A percentile compares a stretch with the other conserved stretches of the same genome.
Conservation (phyloP, 306 rosid species). For the Vicia sativa region DNA sequence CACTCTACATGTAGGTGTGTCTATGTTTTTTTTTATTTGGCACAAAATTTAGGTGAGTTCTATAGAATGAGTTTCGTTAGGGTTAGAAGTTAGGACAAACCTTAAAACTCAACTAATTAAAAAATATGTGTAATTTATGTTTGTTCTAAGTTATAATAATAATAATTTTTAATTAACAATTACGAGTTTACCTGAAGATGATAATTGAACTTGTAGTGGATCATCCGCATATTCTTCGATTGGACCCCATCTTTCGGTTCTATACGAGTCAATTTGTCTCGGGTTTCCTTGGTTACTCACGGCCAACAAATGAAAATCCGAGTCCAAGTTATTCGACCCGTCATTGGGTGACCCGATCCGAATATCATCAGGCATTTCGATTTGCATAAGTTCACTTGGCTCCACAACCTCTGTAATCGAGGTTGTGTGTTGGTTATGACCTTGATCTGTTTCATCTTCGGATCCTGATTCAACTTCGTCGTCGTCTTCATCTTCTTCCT, state of each 20-base stretch:
- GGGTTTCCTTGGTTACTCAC: constrained; percentile 46
- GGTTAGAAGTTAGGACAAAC: too few relatives aligned
- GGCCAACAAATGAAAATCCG: constrained; percentile 65
- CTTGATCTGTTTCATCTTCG: constrained; percentile 50
- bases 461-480: constrained; percentile 51
- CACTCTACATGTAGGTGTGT: too few relatives aligned
- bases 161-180: background rate
- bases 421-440: background rate
- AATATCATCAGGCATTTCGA: constrained; percentile 83
- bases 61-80: too few relatives aligned
- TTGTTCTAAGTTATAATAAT: background rate
- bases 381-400: constrained; percentile 80
- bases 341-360: constrained; percentile 85
- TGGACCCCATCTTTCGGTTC: constrained; percentile 52
- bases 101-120: too few relatives aligned
- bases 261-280: constrained; percentile 40
- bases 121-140: background rate
- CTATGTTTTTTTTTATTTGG: too few relatives aligned
- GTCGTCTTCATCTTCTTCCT: constrained; percentile 46
- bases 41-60: too few relatives aligned
- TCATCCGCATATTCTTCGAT: constrained; percentile 25
- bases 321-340: constrained; percentile 69
- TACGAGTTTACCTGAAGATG: constrained; percentile 52
- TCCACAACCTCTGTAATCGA: constrained; percentile 23
- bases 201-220: constrained; percentile 46